These are phyloP conservation scores for Aspergillus tanneri DNA, from an alignment of 2,329 filamentous ascomycete genomes.

Conservation along the genomic window DNA sequence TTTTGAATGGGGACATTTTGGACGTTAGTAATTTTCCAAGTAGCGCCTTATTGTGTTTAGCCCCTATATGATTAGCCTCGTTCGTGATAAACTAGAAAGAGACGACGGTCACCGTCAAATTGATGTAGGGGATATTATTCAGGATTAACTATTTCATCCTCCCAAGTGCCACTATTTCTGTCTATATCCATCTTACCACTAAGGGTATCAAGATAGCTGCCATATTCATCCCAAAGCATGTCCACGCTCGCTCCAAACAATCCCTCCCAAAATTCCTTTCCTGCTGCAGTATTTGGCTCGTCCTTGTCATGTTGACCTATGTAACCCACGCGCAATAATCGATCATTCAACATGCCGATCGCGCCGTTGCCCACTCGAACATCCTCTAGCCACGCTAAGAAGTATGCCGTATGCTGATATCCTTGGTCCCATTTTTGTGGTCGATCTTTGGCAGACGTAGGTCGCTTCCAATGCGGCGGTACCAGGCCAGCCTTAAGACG, in stretches of 20 bases:
- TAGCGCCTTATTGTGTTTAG: too few species aligned
- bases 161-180: conserved; percentile 22
- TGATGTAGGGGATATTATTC: too few species aligned
- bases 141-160: conserved; percentile 29
- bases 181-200: conserved; percentile 13
- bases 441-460: conserved; percentile 45
- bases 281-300: background rate
- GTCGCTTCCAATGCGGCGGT: conserved; percentile 78
- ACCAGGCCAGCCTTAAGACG: conserved; percentile 69
- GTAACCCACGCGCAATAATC: conserved; percentile 38
- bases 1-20: too few species aligned
- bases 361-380: conserved; percentile 65
- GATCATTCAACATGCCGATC: conserved; percentile 58
- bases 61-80: too few species aligned
- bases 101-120: too few species aligned
- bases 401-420: conserved; percentile 89
- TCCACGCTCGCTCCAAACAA: conserved; percentile 65
- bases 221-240: conserved; percentile 75
- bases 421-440: conserved; percentile 77
- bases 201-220: conserved; percentile 45
- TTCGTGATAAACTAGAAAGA: too few species aligned
- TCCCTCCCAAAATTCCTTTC: conserved; percentile 35
- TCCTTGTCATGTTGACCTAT: conserved; percentile 23
- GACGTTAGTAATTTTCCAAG: too few species aligned
- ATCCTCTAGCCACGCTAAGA: conserved; percentile 79